These are phyloP conservation scores for Thozetella sp. DNA, from an alignment of 495 filamentous ascomycete genomes.

Conservation along the genomic window DNA sequence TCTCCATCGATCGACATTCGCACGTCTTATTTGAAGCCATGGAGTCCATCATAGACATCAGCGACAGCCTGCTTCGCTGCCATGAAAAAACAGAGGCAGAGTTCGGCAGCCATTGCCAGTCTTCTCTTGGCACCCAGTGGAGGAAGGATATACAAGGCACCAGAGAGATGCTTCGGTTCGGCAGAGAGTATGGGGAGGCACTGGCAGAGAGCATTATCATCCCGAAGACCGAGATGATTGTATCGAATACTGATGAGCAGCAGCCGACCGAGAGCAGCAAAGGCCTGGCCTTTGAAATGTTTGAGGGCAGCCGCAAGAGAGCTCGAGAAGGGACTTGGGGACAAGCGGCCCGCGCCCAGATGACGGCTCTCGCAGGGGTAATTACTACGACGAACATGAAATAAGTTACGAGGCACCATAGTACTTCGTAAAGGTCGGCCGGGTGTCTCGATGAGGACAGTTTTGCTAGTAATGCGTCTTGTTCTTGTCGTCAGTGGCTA, in stretches of 20 bases:
- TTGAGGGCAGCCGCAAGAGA: slow-evolving; percentile 27
- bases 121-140: slow-evolving; percentile 29
- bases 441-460: too few relatives aligned
- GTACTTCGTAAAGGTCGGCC: too few relatives aligned
- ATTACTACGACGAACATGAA: slow-evolving; percentile 19
- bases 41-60: slow-evolving; percentile 10
- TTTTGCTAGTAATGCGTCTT: too few relatives aligned
- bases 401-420: too few relatives aligned
- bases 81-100: slow-evolving; percentile 16
- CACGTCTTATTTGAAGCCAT: slow-evolving; percentile 18
- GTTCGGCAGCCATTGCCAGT: slow-evolving; percentile 3
- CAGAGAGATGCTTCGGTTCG: slow-evolving; percentile 29
- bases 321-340: slow-evolving; percentile 33
- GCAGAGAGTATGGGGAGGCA: slow-evolving; percentile 29
- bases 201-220: slow-evolving; percentile 30
- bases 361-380: slow-evolving; percentile 30
- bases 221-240: slow-evolving; percentile 7
- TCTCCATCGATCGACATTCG: neutral
- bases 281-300: slow-evolving; percentile 25
- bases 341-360: slow-evolving; percentile 26
- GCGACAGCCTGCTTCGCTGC: slow-evolving; percentile 15
- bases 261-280: slow-evolving; percentile 27
- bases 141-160: slow-evolving; percentile 31
- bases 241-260: slow-evolving; percentile 11
- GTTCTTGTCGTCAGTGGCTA: too few relatives aligned